Evolutionary conservation across 176 grass and related monocot genomes (phyloP).

Genomic region (Rhynchospora pubera): DNA sequence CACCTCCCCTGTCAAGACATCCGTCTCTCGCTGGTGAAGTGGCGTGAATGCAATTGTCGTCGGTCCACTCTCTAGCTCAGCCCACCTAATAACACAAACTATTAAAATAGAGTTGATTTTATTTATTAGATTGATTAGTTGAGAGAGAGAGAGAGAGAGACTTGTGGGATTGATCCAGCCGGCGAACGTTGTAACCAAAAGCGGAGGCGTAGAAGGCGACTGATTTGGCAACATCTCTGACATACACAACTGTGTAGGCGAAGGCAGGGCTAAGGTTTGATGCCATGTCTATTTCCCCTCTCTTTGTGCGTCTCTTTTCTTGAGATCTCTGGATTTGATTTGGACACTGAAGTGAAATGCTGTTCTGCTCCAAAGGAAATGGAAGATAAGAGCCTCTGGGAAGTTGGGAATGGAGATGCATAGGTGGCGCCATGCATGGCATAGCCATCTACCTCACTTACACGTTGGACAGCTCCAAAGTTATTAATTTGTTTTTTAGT

Average conservation of each 20-base stretch:
- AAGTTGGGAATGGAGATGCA: not conserved
- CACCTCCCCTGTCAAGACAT: conserved; percentile 44
- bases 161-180: conserved; percentile 48
- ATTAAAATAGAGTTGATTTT: not conserved
- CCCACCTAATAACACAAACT: conserved; percentile 41
- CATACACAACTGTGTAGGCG: conserved; percentile 57
- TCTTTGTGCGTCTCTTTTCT: not conserved
- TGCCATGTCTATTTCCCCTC: conserved; percentile 26
- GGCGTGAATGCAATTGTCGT: conserved; percentile 86
- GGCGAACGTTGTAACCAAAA: conserved; percentile 70
- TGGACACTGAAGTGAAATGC: not conserved
- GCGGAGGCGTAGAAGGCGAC: conserved; percentile 54
- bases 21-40: conserved; percentile 70
- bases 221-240: conserved; percentile 44
- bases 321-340: not conserved
- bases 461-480: not conserved
- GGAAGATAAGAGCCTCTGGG: too few relatives aligned
- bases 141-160: not conserved
- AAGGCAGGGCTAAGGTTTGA: conserved; percentile 28
- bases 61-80: conserved; percentile 66
- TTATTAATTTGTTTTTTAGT: not conserved
- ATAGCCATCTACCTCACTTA: not conserved
- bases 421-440: conserved; percentile 13
- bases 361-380: too few relatives aligned
- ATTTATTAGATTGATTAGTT: not conserved